Base-by-base conservation (phyloP, 1,139 yeast species). In the Pichia terricola region DNA sequence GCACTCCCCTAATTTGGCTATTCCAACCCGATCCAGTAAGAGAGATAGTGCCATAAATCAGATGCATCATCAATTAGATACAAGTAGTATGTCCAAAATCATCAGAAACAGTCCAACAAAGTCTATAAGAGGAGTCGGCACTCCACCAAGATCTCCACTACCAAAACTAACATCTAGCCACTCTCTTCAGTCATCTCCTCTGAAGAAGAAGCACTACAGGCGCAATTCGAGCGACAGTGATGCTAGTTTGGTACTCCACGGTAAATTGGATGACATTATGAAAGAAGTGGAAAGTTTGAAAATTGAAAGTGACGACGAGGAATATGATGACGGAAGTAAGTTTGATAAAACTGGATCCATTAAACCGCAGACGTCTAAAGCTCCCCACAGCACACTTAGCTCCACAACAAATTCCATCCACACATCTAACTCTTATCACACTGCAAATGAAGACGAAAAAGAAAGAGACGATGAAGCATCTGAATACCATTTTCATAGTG, bases 211-310 rank as follows among this genome's bases (percentile, higher is more conserved):
- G 26, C 30, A 28, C 25, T 26, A 32, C 3, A 35, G 34, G n/a
- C 36, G 41, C 35, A 26, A 34, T 11, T 43, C 49, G 3, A 30
- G 38, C 4, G 28, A 49, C 8, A 45, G 46, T 25, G 40, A 41
- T 5, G 38, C 46, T 4, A 43, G 46, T 28, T 43, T 47, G 6
- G 32, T 28, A 7, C 33, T 50, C 5, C 45, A 48, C 28, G 55
- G 50, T 1, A 53, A 55, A 39, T 49, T 60, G 28, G 61, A 59
- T 42, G 55, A 57, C 37, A 51, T 60, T 3, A 60, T 60, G 60
- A 56, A 51, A 39, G 60, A 60, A 40, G 58, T 57, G 35, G 60
- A 58, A 39, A 53, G 53, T 39, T 40, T 59, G 11, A 49, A 49
- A 28, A 31, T 51, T 6, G 60, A 53, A 37, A 47, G 52, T n/a